phyloP scores from a whole-genome alignment of 176 grass and related monocot species.

The Thinopyrum elongatum region DNA sequence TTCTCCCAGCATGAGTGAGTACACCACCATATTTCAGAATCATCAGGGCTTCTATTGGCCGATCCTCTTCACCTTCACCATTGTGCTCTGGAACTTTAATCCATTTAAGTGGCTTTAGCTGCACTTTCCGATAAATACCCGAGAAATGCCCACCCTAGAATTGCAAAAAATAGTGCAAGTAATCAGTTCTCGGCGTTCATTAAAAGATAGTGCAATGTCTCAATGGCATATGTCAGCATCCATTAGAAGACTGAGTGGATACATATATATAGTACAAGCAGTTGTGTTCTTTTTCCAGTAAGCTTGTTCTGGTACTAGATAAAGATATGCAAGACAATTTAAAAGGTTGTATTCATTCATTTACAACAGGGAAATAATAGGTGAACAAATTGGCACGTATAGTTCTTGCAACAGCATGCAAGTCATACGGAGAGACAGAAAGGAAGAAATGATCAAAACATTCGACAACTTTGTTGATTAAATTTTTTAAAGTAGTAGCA shows the following conservation, averaged over 20 bases:
- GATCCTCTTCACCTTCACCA: slow-evolving; percentile 75
- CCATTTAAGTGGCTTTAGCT: slow-evolving; percentile 97
- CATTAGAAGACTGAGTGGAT: slow-evolving; percentile 9
- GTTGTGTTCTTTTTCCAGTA: slow-evolving; percentile 6
- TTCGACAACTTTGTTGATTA: slow-evolving; percentile 15
- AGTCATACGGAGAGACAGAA: neutral
- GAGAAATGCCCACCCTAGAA: slow-evolving; percentile 91
- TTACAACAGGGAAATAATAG: neutral
- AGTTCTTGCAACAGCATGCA: neutral
- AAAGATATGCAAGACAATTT: neutral
- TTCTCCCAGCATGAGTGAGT: slow-evolving; percentile 97
- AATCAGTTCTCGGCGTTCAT: neutral
- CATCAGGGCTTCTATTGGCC: slow-evolving; percentile 92
- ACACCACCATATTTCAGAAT: slow-evolving; percentile 99
- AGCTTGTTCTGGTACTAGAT: neutral
- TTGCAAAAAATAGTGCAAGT: slow-evolving; percentile 6
- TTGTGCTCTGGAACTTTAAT: slow-evolving; percentile 72
- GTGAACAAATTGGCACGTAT: neutral
- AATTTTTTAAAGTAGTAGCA: neutral
- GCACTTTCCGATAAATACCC: slow-evolving; percentile 98
- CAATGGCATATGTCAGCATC: slow-evolving; percentile 3
- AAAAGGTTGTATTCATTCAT: slow-evolving; percentile 6
- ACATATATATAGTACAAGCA: neutral
- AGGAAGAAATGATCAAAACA: slow-evolving; percentile 12
- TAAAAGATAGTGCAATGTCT: slow-evolving; percentile 2